Evolutionary conservation across 73 alveolate genomes (phyloP), one percentile per base, ranked within the genome.

Genomic region (Paramecium tetraurelia): DNA sequence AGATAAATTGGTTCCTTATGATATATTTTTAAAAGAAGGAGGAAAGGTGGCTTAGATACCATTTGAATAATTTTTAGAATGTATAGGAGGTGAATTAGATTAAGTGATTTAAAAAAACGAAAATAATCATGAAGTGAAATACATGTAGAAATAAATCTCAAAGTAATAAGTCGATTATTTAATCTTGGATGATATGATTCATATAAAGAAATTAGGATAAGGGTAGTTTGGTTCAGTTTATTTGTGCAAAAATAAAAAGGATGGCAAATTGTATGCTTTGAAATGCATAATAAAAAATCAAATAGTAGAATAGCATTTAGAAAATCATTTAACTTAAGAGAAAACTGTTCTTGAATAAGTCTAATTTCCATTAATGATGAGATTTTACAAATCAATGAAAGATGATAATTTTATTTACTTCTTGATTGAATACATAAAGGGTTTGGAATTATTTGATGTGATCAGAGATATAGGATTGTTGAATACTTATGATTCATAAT

Each of bases 381-480:
- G 93, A 93, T 95, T 95, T 85, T 95, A 92, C 18, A 93, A 93
- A 92, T 95, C 96, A 58, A 68, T 95, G 80, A 94, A 93, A 43
- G 96, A 95, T 72, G 94, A 95, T 7, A 93, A 77, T 69, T 75
- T 84, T 59, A 95, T 95, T 41, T 95, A 88, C 85, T 95, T 95
- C 80, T 93, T 95, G 70, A 92, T 95, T 92, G 97, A 95, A 84
- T 95, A 92, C 69, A 84, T 95, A 48, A 92, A 93, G 85, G 97
- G 97, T 48, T 92, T 93, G 93, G 97, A 95, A 72, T 86, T 95
- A 6, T 95, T 95, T 71, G 96, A 95, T 89, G 96, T 89, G 20
- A 95, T 95, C 36, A 87, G 97, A 93, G 97, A 95, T 53, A 95
- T 95, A 33, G 97, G 96, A 53, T 80, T 95, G 69, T 76, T 95